Evolutionary conservation across 371 early-diverging fungal genomes (phyloP).

Genomic region (Chytridium lagenaria): DNA sequence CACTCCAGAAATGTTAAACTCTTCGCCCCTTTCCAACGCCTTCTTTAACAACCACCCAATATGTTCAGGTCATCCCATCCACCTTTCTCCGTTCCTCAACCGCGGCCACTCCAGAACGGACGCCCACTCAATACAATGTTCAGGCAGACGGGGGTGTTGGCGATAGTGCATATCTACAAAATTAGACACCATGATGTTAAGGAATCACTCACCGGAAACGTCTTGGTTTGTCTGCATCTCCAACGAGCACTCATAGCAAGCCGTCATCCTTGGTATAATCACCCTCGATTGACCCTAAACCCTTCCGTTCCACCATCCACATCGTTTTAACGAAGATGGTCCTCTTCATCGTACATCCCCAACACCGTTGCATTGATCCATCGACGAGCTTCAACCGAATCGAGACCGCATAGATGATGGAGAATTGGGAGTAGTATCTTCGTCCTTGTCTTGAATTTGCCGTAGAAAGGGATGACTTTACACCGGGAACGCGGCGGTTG

Average conservation of each 20-base stretch:
- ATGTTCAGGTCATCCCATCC: slow-evolving; percentile 90
- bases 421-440: slow-evolving; percentile 89
- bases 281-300: slow-evolving; percentile 93
- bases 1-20: slow-evolving; percentile 87
- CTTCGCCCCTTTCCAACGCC: slow-evolving; percentile 75
- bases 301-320: slow-evolving; percentile 98
- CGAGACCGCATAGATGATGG: slow-evolving; percentile 91
- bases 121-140: slow-evolving; percentile 90
- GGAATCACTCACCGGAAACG: slow-evolving; percentile 69
- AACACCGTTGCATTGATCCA: slow-evolving; percentile 95
- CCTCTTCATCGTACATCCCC: slow-evolving; percentile 74
- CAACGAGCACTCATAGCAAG: slow-evolving; percentile 97
- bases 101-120: slow-evolving; percentile 91
- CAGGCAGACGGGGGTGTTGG: slow-evolving; percentile 89
- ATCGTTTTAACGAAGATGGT: slow-evolving; percentile 75
- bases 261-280: slow-evolving; percentile 83
- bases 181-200: slow-evolving; percentile 45
- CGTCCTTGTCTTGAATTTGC: slow-evolving; percentile 84
- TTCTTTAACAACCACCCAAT: slow-evolving; percentile 84
- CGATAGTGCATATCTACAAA: slow-evolving; percentile 99
- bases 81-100: slow-evolving; percentile 75
- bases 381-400: slow-evolving; percentile 93
- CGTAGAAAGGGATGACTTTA: slow-evolving; percentile 69
- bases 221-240: slow-evolving; percentile 90
- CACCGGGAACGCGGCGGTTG: slow-evolving; percentile 79